Evolutionary conservation across 495 filamentous ascomycete species (phyloP).

Genomic region (Emericellopsis terricola): DNA sequence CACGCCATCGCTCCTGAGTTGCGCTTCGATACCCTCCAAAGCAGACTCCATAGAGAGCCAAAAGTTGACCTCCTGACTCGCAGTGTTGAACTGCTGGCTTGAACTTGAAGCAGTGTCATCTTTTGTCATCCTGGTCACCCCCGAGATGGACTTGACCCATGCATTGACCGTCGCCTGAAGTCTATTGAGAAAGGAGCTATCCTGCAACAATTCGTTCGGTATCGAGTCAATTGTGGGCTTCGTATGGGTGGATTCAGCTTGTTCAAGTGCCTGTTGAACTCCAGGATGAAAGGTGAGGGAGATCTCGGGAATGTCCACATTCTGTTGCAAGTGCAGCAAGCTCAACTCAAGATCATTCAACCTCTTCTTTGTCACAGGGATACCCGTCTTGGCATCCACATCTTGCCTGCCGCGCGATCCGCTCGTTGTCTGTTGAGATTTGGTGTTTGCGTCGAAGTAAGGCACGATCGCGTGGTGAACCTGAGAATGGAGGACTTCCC

Average conservation of each 20-base stretch:
- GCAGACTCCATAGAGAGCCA: conserved; percentile 93
- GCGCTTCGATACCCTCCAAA: conserved; percentile 73
- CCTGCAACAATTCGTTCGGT: conserved; percentile 48
- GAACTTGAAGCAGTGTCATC: conserved; percentile 46
- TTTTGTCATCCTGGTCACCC: conserved; percentile 85
- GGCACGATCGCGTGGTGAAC: conserved; percentile 77
- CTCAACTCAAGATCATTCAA: conserved; percentile 84
- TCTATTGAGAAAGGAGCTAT: conserved; percentile 83
- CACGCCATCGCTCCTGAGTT: conserved; percentile 77
- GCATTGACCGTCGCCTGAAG: conserved; percentile 83
- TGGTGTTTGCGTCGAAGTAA: conserved; percentile 90
- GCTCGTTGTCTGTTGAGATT: conserved; percentile 51
- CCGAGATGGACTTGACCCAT: conserved; percentile 97
- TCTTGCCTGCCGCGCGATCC: conserved; percentile 53
- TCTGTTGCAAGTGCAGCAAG: conserved; percentile 82
- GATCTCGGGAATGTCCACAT: conserved; percentile 89
- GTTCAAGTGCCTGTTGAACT: conserved; percentile 65
- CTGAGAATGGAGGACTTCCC: conserved; percentile 72
- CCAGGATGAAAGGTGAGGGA: conserved; percentile 71
- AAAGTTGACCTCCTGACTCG: conserved; percentile 94
- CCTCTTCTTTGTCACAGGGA: conserved; percentile 92
- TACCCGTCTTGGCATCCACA: conserved; percentile 77
- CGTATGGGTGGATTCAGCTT: conserved; percentile 42
- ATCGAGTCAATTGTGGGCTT: conserved; percentile 63
- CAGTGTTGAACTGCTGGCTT: conserved; percentile 27